Percentiles rank a stretch among this genome's conserved stretches.
Evolutionary conservation across 2,329 filamentous ascomycete genomes (phyloP).

Genomic region (Penicillium sp.): DNA sequence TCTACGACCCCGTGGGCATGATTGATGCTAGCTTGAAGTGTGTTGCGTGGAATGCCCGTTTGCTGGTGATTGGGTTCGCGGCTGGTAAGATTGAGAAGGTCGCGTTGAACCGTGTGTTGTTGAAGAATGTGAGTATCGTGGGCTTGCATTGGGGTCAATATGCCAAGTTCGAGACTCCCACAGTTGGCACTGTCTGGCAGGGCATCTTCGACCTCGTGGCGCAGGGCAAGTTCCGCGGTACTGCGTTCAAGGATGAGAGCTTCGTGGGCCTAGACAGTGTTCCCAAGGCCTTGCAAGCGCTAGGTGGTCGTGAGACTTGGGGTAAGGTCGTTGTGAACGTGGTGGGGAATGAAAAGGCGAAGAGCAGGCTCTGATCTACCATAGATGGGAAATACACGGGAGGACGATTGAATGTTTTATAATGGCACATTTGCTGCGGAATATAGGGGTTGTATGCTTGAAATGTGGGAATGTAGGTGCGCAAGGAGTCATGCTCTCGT

Average conservation of each 20-base stretch:
- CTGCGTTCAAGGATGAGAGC: constrained; percentile 75
- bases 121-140: constrained; percentile 91
- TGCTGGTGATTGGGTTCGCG: constrained; percentile 87
- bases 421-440: background rate
- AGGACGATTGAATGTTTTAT: background rate
- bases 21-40: constrained; percentile 88
- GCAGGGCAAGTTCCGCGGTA: constrained; percentile 75
- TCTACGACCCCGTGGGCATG: constrained; percentile 90
- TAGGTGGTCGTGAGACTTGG: constrained; percentile 84
- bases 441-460: background rate
- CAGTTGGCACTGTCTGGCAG: constrained; percentile 72
- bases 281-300: constrained; percentile 69
- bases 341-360: constrained; percentile 65
- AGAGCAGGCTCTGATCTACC: constrained; percentile 38
- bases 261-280: constrained; percentile 81
- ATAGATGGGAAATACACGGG: background rate
- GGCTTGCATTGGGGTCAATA: constrained; percentile 93
- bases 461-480: constrained; percentile 36
- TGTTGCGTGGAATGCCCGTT: constrained; percentile 85
- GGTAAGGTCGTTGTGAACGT: constrained; percentile 93
- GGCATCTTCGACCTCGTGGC: constrained; percentile 76
- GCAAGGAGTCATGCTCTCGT: constrained; percentile 50
- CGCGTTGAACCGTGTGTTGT: constrained; percentile 82
- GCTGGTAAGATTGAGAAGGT: constrained; percentile 86
- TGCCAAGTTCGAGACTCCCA: constrained; percentile 67